A percentile compares a stretch with the other conserved stretches of the same genome.
Conservation (phyloP, 2,329 filamentous ascomycete genomes). For the Fusarium domesticum region DNA sequence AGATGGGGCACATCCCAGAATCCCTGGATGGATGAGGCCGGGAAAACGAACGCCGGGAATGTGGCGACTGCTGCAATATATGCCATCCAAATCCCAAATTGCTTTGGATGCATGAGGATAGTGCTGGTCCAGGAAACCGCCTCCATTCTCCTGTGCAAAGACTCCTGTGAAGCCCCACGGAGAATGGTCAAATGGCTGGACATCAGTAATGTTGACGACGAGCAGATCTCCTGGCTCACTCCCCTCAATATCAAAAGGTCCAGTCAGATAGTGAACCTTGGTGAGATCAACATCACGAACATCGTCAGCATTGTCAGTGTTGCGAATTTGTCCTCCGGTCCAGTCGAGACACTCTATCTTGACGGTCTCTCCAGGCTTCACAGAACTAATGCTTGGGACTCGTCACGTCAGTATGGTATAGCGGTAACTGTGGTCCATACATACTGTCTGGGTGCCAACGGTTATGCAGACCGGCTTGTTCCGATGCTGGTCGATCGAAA, state of each 20-base stretch:
- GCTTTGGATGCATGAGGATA: conserved; percentile 73
- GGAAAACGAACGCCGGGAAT: conserved; percentile 85
- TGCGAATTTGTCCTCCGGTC: conserved; percentile 79
- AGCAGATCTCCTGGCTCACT: conserved; percentile 83
- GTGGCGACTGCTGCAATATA: conserved; percentile 77
- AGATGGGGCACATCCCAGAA: conserved; percentile 84
- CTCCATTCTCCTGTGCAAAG: conserved; percentile 77
- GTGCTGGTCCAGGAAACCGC: conserved; percentile 82
- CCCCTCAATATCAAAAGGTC: conserved; percentile 81
- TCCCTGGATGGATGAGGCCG: conserved; percentile 87
- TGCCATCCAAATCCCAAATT: conserved; percentile 57
- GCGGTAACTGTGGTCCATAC: conserved; percentile 14
- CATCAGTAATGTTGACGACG: conserved; percentile 87
- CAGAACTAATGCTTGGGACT: conserved; percentile 72
- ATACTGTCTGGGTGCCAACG: conserved; percentile 89
- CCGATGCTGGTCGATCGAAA: conserved; percentile 25
- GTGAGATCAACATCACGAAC: conserved; percentile 81
- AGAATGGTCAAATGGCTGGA: conserved; percentile 80
- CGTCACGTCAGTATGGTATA: background rate
- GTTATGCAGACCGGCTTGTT: conserved; percentile 49
- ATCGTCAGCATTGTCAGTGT: conserved; percentile 89
- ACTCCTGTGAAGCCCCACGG: conserved; percentile 90
- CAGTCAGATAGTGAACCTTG: conserved; percentile 81
- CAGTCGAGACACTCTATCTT: conserved; percentile 93
- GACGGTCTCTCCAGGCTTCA: conserved; percentile 81